Percentiles rank a stretch among this genome's conserved stretches.
These are phyloP conservation scores for Fusarium sp. DNA, from an alignment of 2,329 filamentous ascomycete species.

Conservation along the genomic window DNA sequence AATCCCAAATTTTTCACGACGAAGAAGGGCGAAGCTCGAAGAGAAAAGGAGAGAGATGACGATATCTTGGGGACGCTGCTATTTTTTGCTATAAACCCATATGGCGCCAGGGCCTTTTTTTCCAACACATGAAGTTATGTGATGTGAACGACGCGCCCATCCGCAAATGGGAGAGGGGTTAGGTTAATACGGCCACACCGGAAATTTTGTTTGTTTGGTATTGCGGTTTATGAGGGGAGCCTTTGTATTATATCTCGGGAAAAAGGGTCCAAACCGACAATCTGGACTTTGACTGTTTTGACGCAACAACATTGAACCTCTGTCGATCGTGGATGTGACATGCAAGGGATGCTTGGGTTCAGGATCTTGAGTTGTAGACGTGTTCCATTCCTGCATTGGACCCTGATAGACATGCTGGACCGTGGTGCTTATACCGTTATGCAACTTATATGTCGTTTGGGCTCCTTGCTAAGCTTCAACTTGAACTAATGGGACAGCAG, in stretches of 20 bases:
- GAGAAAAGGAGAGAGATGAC: conserved; percentile 14
- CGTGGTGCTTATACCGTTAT: background rate
- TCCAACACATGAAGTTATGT: conserved; percentile 27
- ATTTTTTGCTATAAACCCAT: conserved; percentile 29
- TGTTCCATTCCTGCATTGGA: background rate
- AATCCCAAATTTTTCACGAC: conserved; percentile 5
- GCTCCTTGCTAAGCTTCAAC: background rate
- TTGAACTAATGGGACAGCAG: background rate
- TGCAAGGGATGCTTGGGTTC: background rate
- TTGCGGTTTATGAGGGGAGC: conserved; percentile 47
- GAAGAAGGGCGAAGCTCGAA: conserved; percentile 12
- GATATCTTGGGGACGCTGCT: conserved; percentile 21
- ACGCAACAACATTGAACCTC: conserved; percentile 7
- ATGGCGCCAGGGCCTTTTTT: conserved; percentile 33
- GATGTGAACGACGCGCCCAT: conserved; percentile 41
- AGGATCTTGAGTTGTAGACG: background rate
- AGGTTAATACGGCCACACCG: conserved; percentile 47
- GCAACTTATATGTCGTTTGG: background rate
- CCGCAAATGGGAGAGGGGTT: conserved; percentile 28
- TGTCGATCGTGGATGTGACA: background rate
- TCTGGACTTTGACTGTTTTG: conserved; percentile 44
- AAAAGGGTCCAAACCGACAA: conserved; percentile 46
- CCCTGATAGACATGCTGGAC: background rate
- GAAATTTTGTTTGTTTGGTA: conserved; percentile 47
- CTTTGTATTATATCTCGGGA: conserved; percentile 52